These are phyloP conservation scores for Zostera marina DNA, from an alignment of 116 monocot species.

Conservation along the genomic window DNA sequence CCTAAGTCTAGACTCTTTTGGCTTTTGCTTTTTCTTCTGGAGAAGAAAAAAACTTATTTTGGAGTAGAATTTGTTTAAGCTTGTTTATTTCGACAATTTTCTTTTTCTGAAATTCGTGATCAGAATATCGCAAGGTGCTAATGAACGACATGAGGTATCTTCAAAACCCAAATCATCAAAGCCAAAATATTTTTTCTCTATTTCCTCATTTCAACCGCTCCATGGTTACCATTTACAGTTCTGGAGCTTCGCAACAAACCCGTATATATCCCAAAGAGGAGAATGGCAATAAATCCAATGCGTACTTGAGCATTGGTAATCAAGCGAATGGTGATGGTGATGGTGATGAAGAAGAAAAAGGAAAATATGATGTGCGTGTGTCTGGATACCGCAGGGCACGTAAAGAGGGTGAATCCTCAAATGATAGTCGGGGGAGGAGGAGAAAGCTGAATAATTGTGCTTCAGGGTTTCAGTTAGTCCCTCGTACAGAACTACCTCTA, in stretches of 20 bases:
- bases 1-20: neutral
- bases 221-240: conserved; percentile 5
- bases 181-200: conserved; percentile 6
- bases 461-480: conserved; percentile 49
- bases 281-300: conserved; percentile 1
- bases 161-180: conserved; percentile 12
- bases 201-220: conserved; percentile 10
- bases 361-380: conserved; percentile 10
- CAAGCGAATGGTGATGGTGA: conserved; percentile 6
- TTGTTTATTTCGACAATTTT: neutral
- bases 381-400: neutral
- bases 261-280: conserved; percentile 2
- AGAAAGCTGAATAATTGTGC: conserved; percentile 40
- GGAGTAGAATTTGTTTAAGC: neutral
- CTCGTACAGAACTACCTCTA: conserved; percentile 16
- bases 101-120: neutral
- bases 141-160: conserved; percentile 57
- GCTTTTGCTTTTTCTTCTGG: neutral
- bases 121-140: neutral
- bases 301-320: neutral
- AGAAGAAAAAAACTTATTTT: neutral
- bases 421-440: conserved; percentile 55
- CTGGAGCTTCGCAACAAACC: conserved; percentile 8
- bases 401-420: conserved; percentile 1
- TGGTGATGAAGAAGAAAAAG: conserved; percentile 12